Base-by-base conservation (phyloP, 768 basidiomycete genomes). In the Botryobasidium botryosum region DNA sequence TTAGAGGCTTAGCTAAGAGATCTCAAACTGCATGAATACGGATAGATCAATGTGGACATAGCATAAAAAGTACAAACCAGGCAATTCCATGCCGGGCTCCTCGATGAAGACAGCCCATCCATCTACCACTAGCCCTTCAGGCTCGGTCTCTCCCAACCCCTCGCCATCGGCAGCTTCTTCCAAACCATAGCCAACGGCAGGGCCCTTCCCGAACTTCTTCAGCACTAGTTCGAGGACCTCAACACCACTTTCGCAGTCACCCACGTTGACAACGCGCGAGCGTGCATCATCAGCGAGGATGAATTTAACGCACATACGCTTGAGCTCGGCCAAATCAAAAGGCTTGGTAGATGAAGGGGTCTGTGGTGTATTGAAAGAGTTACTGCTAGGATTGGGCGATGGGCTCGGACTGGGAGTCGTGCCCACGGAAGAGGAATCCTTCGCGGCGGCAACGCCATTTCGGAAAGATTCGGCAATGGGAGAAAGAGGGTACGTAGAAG, bases 141-240 rank as follows among this genome's bases (percentile, higher is more conserved):
- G 79, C 27, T 77, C 77, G 0, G 70, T 75, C 47, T 75, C 74
- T n/a, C 72, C 68, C 31, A 71, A 67, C 48, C 72, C 74, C 40
- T 64, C 64, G 25, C 60, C 63, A 41, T 70, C 67, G 2, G 52
- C 37, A 6, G 50, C 52, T n/a, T 35, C 45, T 17, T 10, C 31
- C 40, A 21, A n/a, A 29, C n/a, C 49, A 46, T 4, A 45, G 7
- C 29, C 47, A 12, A 15, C 38, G 44, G 13, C 47, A 32, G 17
- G 31, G 38, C 35, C 46, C 51, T 88, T 92, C 36, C 76, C 76
- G 52, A 92, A 83, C 61, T 99, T 99, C 58, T 75, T 83, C 50
- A 99, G 64, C 1, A 84, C 90, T 52, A 80, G 77, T 52, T 86
- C 82, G 41, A 97, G 68, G 2, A 96, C 74, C 54, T 97, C 88